phyloP scores from a whole-genome alignment of 2,329 filamentous ascomycete genomes.

The Emmonsia crescens region DNA sequence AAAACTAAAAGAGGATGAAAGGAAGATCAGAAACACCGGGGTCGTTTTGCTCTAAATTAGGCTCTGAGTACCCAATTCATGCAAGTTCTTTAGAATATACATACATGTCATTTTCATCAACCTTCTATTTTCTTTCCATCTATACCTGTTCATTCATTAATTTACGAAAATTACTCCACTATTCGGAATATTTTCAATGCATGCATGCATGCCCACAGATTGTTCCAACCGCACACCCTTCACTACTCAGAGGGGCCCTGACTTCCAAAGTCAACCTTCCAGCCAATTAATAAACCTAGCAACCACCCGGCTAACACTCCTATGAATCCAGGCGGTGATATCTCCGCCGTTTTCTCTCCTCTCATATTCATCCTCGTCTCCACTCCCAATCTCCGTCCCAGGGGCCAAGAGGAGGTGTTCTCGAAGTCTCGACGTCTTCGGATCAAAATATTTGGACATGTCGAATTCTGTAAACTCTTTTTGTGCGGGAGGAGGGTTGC shows the following conservation, averaged over 20 bases:
- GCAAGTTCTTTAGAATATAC: too few relatives aligned
- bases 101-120: too few relatives aligned
- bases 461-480: neutral
- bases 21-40: neutral
- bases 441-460: constrained; percentile 17
- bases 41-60: too few relatives aligned
- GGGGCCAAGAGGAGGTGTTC: constrained; percentile 8
- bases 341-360: neutral
- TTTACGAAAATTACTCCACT: too few relatives aligned
- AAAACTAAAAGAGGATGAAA: neutral
- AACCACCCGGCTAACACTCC: neutral
- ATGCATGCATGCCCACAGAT: neutral
- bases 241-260: neutral
- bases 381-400: constrained; percentile 4
- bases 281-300: neutral
- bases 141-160: neutral
- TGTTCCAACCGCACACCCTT: neutral
- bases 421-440: constrained; percentile 11
- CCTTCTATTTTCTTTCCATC: too few relatives aligned
- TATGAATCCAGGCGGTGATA: neutral
- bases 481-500: neutral
- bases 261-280: neutral
- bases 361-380: neutral
- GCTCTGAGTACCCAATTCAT: neutral
- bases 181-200: neutral